These are phyloP conservation scores for Gracilaria gracilis DNA, from an alignment of 23 red algal genomes.

Conservation along the genomic window DNA sequence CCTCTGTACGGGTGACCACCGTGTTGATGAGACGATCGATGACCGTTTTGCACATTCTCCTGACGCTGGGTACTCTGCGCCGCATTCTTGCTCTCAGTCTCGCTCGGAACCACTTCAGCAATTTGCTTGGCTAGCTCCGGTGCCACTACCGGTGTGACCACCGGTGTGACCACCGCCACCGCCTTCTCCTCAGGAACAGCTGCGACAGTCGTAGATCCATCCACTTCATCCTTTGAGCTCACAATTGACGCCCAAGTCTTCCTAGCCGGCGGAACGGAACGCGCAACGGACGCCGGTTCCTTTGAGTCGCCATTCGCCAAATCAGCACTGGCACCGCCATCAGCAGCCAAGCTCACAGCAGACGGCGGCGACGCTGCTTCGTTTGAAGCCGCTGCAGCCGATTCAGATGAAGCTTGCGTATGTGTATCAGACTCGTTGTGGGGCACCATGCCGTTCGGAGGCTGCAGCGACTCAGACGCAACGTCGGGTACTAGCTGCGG, in stretches of 20 bases:
- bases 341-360: too few relatives aligned
- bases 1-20: conserved; percentile 9
- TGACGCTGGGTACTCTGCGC: not conserved
- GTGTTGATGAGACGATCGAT: conserved; percentile 1
- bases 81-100: not conserved
- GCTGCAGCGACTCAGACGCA: not conserved
- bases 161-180: too few relatives aligned
- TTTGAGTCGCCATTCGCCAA: not conserved
- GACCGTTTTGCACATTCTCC: conserved; percentile 33
- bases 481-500: not conserved
- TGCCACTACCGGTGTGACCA: not conserved
- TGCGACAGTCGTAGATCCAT: not conserved
- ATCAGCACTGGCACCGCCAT: not conserved
- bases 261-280: conserved; percentile 6
- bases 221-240: conserved; percentile 54
- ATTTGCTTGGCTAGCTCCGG: not conserved
- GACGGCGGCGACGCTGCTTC: not conserved
- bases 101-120: not conserved
- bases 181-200: not conserved
- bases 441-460: not conserved
- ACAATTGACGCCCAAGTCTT: conserved; percentile 80
- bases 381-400: not conserved
- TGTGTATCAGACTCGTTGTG: not conserved
- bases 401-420: conserved; percentile 7
- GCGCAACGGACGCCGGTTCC: not conserved